phyloP scores from a whole-genome alignment of 345 rosid genomes.

The Gossypium arboreum region DNA sequence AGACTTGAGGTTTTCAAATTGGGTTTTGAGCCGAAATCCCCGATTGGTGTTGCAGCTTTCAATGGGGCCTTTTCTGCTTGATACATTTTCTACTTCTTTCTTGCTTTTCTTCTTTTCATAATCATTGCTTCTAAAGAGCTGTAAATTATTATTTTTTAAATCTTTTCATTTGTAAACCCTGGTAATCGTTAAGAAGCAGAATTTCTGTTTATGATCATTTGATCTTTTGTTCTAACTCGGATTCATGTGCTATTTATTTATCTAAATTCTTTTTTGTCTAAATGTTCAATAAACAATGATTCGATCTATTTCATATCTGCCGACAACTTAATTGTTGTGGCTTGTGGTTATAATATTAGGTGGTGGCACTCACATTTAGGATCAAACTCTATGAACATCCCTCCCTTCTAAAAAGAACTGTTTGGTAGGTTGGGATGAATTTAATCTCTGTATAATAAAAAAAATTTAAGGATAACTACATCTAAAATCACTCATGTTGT shows the following conservation, averaged over 20 bases:
- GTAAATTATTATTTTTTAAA: neutral
- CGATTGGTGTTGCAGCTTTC: slow-evolving; percentile 41
- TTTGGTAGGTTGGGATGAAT: too few relatives aligned
- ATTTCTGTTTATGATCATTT: neutral
- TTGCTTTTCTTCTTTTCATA: neutral
- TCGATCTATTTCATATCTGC: too few relatives aligned
- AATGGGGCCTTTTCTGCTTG: slow-evolving; percentile 48
- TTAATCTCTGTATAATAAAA: too few relatives aligned
- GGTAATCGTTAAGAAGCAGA: neutral
- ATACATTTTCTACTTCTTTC: neutral
- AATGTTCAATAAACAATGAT: too few relatives aligned
- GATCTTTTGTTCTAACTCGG: neutral
- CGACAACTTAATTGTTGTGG: too few relatives aligned
- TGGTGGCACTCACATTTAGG: too few relatives aligned
- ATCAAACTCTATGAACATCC: too few relatives aligned
- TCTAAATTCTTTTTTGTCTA: too few relatives aligned
- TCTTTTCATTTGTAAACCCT: neutral
- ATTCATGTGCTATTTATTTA: neutral
- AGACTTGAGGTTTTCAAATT: slow-evolving; percentile 13
- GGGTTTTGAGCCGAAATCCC: slow-evolving; percentile 31
- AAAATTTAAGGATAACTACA: too few relatives aligned
- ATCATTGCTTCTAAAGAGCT: neutral
- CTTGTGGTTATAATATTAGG: too few relatives aligned
- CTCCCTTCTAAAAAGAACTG: too few relatives aligned
- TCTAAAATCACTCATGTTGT: too few relatives aligned